Evolutionary conservation across 371 early-diverging fungal species (phyloP).

Genomic region (Lichtheimia ramosa): DNA sequence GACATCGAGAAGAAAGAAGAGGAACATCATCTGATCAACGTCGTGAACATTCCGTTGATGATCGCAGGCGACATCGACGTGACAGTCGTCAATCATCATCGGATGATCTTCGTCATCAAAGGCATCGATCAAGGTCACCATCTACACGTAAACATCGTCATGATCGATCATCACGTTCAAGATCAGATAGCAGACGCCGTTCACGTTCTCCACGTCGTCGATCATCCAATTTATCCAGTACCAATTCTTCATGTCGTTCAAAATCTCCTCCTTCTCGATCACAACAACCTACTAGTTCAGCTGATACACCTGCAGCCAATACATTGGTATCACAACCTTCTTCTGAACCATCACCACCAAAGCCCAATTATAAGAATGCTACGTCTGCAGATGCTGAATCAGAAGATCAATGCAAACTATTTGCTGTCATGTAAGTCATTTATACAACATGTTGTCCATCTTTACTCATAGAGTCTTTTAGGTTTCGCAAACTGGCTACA

Average conservation of each 20-base stretch:
- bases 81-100: conserved; percentile 13
- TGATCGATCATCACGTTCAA: background rate
- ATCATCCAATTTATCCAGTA: background rate
- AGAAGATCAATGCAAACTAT: conserved; percentile 27
- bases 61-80: conserved; percentile 11
- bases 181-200: background rate
- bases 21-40: conserved; percentile 2
- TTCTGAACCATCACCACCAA: conserved; percentile 2
- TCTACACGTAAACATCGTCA: background rate
- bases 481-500: conserved; percentile 37
- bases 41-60: background rate
- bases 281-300: background rate
- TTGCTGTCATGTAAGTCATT: conserved; percentile 26
- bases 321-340: background rate
- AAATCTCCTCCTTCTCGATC: background rate
- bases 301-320: conserved; percentile 4
- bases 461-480: conserved; percentile 5
- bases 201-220: conserved; percentile 5
- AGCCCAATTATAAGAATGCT: conserved; percentile 11
- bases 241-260: background rate
- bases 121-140: conserved; percentile 4
- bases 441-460: no score
- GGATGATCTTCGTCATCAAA: background rate
- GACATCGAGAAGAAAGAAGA: conserved; percentile 4
- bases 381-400: conserved; percentile 38